Evolutionary conservation across 2,329 filamentous ascomycete genomes (phyloP).

Genomic region (Diaporthe citriasiana): DNA sequence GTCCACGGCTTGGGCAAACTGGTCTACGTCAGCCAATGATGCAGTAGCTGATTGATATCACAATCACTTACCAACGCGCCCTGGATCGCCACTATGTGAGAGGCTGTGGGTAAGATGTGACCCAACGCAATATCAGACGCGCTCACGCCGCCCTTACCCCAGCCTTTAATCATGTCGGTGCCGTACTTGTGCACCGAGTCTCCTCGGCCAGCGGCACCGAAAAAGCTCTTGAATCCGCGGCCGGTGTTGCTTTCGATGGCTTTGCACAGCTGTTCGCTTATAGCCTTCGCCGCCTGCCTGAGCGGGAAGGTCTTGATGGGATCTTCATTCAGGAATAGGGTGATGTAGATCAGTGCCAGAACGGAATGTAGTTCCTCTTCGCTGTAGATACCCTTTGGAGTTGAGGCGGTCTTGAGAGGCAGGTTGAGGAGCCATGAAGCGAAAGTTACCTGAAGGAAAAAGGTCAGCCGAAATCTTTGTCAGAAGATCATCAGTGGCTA

Average conservation of each 20-base stretch:
- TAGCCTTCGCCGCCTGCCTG: slow-evolving; percentile 68
- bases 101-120: slow-evolving; percentile 77
- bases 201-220: slow-evolving; percentile 63
- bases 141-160: slow-evolving; percentile 74
- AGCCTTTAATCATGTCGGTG: slow-evolving; percentile 72
- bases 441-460: slow-evolving; percentile 68
- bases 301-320: slow-evolving; percentile 76
- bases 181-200: slow-evolving; percentile 75
- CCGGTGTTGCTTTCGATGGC: slow-evolving; percentile 75
- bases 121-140: slow-evolving; percentile 78
- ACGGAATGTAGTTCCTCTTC: slow-evolving; percentile 72
- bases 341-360: slow-evolving; percentile 74
- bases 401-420: slow-evolving; percentile 74
- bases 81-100: slow-evolving; percentile 78
- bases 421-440: slow-evolving; percentile 74
- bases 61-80: slow-evolving; percentile 69
- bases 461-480: background rate
- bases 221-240: slow-evolving; percentile 63
- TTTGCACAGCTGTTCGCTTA: slow-evolving; percentile 71
- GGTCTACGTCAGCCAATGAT: slow-evolving; percentile 1
- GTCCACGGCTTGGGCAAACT: slow-evolving; percentile 81
- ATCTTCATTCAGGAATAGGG: slow-evolving; percentile 77
- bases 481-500: background rate
- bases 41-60: slow-evolving; percentile 42
- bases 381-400: slow-evolving; percentile 70